Evolutionary conservation across 2,329 filamentous ascomycete species (phyloP).

Genomic region (Microcyclosporella mali): DNA sequence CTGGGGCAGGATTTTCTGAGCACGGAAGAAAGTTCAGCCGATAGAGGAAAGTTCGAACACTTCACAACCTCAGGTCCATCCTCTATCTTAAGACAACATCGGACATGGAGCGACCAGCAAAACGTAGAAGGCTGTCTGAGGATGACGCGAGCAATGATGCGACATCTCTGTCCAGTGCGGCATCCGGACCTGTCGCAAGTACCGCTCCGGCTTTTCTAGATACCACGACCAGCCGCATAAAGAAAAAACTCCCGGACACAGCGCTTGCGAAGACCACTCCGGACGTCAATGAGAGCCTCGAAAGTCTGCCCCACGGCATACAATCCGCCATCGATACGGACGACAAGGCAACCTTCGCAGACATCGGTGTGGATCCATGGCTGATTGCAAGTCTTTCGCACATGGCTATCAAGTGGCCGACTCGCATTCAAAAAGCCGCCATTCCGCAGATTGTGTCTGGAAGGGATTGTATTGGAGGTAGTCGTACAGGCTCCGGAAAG

Average conservation of each 20-base stretch:
- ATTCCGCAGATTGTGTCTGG: conserved; percentile 91
- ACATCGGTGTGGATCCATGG: conserved; percentile 51
- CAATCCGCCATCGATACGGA: conserved; percentile 23
- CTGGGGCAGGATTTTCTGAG: background rate
- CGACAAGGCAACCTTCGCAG: conserved; percentile 27
- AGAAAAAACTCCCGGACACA: conserved; percentile 2
- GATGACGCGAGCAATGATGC: background rate
- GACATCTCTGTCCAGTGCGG: background rate
- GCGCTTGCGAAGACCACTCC: background rate
- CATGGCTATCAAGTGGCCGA: conserved; percentile 81
- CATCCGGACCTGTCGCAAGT: background rate
- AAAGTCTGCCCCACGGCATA: conserved; percentile 15
- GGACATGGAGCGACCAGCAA: conserved; percentile 13
- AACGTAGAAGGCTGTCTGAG: conserved; percentile 12
- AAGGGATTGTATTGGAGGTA: conserved; percentile 89
- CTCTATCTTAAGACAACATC: background rate
- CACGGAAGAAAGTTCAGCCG: background rate
- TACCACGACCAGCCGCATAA: conserved; percentile 4
- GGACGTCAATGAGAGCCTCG: background rate
- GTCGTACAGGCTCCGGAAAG: conserved; percentile 92
- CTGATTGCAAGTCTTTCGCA: conserved; percentile 70
- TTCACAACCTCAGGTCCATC: background rate
- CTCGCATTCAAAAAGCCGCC: conserved; percentile 84
- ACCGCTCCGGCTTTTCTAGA: background rate
- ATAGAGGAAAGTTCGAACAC: no score